Percentiles rank a stretch among this genome's conserved stretches.
phyloP scores from a whole-genome alignment of 2,329 filamentous ascomycete species.

The Diaporthe humulicola region DNA sequence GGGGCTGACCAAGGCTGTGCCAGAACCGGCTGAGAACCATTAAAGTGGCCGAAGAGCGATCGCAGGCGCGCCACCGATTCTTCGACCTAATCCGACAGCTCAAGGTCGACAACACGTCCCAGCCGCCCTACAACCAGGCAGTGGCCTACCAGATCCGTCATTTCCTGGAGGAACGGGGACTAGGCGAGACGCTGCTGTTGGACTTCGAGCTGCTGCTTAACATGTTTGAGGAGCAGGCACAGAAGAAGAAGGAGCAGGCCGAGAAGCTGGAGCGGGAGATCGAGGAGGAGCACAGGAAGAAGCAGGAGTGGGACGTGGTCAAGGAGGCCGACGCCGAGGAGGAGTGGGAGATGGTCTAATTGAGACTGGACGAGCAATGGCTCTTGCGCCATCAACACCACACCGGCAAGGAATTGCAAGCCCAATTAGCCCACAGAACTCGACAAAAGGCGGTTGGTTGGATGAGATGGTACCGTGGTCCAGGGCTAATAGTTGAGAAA shows the following conservation, averaged over 20 bases:
- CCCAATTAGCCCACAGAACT: background rate
- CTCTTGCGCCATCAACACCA: background rate
- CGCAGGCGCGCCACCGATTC: background rate
- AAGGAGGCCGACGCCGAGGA: conserved; percentile 14
- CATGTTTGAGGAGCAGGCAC: background rate
- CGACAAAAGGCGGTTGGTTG: background rate
- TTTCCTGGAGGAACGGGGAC: background rate
- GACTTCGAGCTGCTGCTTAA: conserved; percentile 22
- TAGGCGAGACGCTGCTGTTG: conserved; percentile 3
- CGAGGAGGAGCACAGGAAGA: conserved; percentile 1
- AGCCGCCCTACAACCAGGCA: background rate
- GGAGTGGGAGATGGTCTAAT: conserved; percentile 21
- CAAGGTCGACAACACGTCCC: background rate
- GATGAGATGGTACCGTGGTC: background rate
- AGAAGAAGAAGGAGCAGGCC: background rate
- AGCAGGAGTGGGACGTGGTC: conserved; percentile 32
- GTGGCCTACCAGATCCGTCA: background rate
- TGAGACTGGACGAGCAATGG: background rate
- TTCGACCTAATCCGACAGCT: background rate
- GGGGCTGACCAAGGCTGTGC: background rate
- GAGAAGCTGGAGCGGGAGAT: background rate
- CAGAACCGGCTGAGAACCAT: conserved; percentile 19
- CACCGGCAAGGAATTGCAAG: background rate
- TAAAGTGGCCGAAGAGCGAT: background rate
- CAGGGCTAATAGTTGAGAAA: background rate